Evolutionary conservation across 2,329 filamentous ascomycete species (phyloP).

Genomic region (Aspergillus aculeatinus): DNA sequence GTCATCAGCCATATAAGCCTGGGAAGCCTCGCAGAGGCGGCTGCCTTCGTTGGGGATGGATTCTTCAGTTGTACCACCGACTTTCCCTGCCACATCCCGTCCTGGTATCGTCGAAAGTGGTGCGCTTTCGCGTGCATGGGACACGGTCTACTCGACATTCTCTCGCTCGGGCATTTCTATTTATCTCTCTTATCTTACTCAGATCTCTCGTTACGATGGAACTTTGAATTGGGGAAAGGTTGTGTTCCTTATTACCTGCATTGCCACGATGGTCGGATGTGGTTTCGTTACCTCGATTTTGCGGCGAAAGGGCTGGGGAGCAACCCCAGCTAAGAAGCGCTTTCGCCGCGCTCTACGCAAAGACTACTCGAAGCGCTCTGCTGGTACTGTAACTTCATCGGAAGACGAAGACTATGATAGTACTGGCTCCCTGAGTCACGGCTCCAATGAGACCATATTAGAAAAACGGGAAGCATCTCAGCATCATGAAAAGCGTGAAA

Average conservation of each 20-base stretch:
- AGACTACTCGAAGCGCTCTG: constrained; percentile 25
- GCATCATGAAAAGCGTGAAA: constrained; percentile 28
- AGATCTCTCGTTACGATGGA: constrained; percentile 28
- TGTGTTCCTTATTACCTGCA: constrained; percentile 32
- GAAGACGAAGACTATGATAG: constrained; percentile 39
- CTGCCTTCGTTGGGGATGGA: constrained; percentile 15
- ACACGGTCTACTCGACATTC: constrained; percentile 20
- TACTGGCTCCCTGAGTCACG: constrained; percentile 32
- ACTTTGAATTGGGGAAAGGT: constrained; percentile 30
- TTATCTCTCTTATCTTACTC: constrained; percentile 21
- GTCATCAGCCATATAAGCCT: constrained; percentile 17
- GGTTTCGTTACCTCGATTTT: constrained; percentile 32
- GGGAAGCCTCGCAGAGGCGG: constrained; percentile 1
- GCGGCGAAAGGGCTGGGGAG: constrained; percentile 22
- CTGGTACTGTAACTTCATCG: constrained; percentile 34
- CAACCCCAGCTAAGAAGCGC: constrained; percentile 19
- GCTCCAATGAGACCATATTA: constrained; percentile 21
- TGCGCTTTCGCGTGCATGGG: constrained; percentile 19
- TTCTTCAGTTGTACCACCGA: constrained; percentile 11
- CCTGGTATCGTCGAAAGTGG: constrained; percentile 9
- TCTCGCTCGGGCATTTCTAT: constrained; percentile 20
- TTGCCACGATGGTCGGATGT: constrained; percentile 39
- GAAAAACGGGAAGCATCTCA: constrained; percentile 24
- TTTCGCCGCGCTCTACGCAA: constrained; percentile 22
- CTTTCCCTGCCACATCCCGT: constrained; percentile 9